Percentiles rank a stretch among this genome's conserved stretches.
These are phyloP conservation scores for Euphorbia schlechtendalii DNA, from an alignment of 441 rosid genomes.

Conservation along the genomic window DNA sequence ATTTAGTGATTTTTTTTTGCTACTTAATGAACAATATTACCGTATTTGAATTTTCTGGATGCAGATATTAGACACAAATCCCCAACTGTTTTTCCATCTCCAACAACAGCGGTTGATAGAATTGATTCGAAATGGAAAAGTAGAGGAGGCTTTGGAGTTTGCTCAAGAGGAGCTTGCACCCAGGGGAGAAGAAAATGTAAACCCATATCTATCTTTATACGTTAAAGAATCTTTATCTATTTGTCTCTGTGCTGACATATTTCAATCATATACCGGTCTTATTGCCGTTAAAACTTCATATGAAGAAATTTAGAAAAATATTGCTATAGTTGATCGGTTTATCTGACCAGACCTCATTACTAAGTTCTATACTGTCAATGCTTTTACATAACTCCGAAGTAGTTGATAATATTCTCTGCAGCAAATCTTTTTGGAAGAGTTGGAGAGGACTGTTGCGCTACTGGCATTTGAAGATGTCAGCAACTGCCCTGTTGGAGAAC, in stretches of 20 bases:
- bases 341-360: no score
- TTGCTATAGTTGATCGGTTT: no score
- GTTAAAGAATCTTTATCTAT: no score
- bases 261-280: no score
- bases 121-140: conserved; percentile 78
- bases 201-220: conserved; percentile 7
- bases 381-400: conserved; percentile 7
- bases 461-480: conserved; percentile 86
- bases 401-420: conserved; percentile 27
- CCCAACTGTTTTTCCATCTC: conserved; percentile 93
- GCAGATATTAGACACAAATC: conserved; percentile 92
- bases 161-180: conserved; percentile 99
- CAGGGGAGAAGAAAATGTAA: conserved; percentile 92
- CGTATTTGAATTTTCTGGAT: conserved; percentile 16
- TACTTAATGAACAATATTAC: no score
- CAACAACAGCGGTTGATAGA: conserved; percentile 97
- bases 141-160: no score
- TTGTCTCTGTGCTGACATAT: no score
- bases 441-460: conserved; percentile 86
- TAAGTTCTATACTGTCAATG: conserved; percentile 25
- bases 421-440: conserved; percentile 85
- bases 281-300: no score
- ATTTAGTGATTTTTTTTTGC: no score
- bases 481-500: conserved; percentile 84
- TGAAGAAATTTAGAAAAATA: no score